phyloP scores from a whole-genome alignment of 1,284 basidiomycete genomes.

The Mycena citricolor region DNA sequence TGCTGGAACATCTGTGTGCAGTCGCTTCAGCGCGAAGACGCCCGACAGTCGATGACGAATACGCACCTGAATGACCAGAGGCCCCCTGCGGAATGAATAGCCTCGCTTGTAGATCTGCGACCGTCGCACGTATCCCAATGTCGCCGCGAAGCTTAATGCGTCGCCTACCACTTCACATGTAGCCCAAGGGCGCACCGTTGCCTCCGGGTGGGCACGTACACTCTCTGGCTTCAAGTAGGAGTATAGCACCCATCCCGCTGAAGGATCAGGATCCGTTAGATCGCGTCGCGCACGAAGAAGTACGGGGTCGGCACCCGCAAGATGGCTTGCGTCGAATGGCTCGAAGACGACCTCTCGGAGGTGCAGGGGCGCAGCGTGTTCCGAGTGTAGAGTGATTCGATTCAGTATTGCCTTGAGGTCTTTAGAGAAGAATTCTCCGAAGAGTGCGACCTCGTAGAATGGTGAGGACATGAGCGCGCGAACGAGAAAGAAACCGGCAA shows the following conservation, averaged over 20 bases:
- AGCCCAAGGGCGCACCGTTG: constrained; percentile 80
- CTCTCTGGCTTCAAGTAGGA: constrained; percentile 79
- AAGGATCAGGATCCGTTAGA: constrained; percentile 53
- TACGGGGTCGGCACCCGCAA: constrained; percentile 60
- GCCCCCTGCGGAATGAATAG: constrained; percentile 68
- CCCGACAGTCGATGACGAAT: constrained; percentile 36
- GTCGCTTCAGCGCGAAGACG: no score
- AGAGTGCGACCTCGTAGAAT: constrained; percentile 75
- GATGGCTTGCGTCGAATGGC: constrained; percentile 61
- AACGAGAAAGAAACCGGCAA: no score
- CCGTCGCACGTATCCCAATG: constrained; percentile 69
- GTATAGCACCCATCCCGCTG: constrained; percentile 68
- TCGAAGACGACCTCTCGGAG: constrained; percentile 74
- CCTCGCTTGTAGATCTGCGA: constrained; percentile 79
- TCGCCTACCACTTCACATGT: constrained; percentile 74
- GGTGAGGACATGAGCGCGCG: constrained; percentile 55
- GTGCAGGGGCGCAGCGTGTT: constrained; percentile 69
- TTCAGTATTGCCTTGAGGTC: constrained; percentile 70
- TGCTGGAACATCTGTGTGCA: not conserved
- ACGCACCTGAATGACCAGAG: constrained; percentile 73
- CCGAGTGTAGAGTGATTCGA: constrained; percentile 72
- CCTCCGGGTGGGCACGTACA: constrained; percentile 73
- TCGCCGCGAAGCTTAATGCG: constrained; percentile 72
- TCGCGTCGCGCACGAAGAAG: constrained; percentile 73
- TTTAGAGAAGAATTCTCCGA: constrained; percentile 67